Conservation (phyloP, 2,329 filamentous ascomycete species). For the Trichoderma arundinaceum region DNA sequence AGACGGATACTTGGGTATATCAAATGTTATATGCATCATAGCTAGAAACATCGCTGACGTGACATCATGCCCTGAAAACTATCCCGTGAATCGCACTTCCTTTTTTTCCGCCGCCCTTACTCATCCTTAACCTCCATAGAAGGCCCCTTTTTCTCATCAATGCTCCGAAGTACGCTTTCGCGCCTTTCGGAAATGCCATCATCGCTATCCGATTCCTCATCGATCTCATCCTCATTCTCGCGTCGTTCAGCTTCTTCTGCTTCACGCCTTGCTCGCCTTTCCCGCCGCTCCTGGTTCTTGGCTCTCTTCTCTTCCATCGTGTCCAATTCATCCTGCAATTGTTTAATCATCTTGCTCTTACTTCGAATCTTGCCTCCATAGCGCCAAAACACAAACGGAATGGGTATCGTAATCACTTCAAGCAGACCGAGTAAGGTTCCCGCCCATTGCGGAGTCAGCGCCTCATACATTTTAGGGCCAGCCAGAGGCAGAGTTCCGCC, state of each 20-base stretch:
- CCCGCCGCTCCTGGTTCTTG: constrained; percentile 38
- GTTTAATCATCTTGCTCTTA: constrained; percentile 55
- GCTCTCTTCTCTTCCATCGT: constrained; percentile 43
- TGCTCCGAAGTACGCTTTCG: neutral
- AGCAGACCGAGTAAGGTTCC: constrained; percentile 76
- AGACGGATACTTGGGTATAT: too few species aligned
- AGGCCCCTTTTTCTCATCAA: neutral
- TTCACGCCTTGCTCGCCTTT: constrained; percentile 34
- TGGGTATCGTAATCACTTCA: constrained; percentile 76
- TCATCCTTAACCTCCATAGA: neutral
- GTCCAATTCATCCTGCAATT: constrained; percentile 54
- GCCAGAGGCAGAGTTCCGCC: constrained; percentile 82
- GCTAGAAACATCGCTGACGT: neutral
- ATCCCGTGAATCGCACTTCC: neutral
- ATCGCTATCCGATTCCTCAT: constrained; percentile 3
- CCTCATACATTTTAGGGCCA: constrained; percentile 72
- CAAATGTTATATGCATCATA: neutral
- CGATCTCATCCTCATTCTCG: neutral
- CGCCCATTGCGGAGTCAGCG: constrained; percentile 76
- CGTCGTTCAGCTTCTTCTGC: constrained; percentile 29
- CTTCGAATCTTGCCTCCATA: constrained; percentile 61
- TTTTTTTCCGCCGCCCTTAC: neutral
- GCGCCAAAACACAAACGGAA: constrained; percentile 78
- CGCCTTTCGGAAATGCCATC: neutral
- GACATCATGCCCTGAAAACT: neutral